Conservation (phyloP, 2,329 filamentous ascomycete genomes). For the Aureobasidium musti region DNA sequence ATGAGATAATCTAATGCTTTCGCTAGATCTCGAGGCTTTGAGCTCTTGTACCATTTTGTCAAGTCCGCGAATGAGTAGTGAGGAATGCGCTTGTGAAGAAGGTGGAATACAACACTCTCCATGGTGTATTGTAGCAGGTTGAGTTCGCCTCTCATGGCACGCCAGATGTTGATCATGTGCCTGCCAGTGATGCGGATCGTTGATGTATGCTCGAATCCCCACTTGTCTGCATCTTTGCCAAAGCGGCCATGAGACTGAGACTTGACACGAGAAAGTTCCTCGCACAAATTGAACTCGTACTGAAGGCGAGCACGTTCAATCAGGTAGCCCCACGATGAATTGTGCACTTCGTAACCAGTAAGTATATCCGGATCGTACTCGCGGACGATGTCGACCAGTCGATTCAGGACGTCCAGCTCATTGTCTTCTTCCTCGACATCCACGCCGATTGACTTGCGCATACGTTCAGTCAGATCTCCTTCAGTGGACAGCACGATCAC, state of each 20-base stretch:
- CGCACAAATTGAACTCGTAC: conserved; percentile 87
- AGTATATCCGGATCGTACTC: conserved; percentile 85
- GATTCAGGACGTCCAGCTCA: conserved; percentile 81
- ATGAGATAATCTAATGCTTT: conserved; percentile 79
- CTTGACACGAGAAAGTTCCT: conserved; percentile 89
- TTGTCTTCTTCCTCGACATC: conserved; percentile 74
- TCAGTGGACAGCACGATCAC: conserved; percentile 63
- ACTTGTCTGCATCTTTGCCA: conserved; percentile 81
- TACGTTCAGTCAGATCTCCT: conserved; percentile 59
- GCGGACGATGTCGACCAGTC: conserved; percentile 84
- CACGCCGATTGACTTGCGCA: conserved; percentile 60
- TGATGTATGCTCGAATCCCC: conserved; percentile 93
- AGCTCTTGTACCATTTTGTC: conserved; percentile 77
- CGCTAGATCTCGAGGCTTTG: conserved; percentile 66
- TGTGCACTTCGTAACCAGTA: conserved; percentile 93
- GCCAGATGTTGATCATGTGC: conserved; percentile 97
- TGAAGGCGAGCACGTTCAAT: conserved; percentile 84
- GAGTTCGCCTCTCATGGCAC: conserved; percentile 90
- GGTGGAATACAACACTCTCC: conserved; percentile 92
- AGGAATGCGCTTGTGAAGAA: conserved; percentile 83
- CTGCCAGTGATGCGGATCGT: conserved; percentile 90
- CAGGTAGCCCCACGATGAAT: conserved; percentile 90
- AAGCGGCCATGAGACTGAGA: conserved; percentile 78
- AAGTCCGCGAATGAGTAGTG: conserved; percentile 80
- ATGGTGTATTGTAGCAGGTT: conserved; percentile 92